Evolutionary conservation across 176 grass and related monocot species (phyloP), one percentile per base, ranked within the genome.

Genomic region (Raddia guianensis): DNA sequence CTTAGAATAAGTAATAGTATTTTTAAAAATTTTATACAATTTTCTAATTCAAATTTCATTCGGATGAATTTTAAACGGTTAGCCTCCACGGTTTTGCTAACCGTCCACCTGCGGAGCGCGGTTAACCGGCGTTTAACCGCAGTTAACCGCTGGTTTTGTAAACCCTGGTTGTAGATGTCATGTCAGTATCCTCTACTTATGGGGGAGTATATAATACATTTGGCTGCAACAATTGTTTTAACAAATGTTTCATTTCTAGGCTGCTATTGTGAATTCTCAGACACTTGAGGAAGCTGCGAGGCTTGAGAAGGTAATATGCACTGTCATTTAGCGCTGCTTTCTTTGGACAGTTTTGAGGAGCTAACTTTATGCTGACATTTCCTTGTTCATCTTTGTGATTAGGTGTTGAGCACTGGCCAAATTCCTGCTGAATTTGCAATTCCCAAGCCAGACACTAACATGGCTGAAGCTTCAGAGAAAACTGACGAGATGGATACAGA

Each of bases 201-300:
- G 9, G 67, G 34, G 54, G 7, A 27, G 0, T 49, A 14, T 81
- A 16, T 81, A 13, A 49, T 27, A 53, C 13, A 18, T 68, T 8
- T 68, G 50, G n/a, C 8, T 61, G 44, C 16, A 21, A 35, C 61
- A 37, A 66, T 20, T 18, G 49, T 43, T 32, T 51, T 85, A 33
- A 80, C 54, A 42, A 65, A 3, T 88, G 16, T 60, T 74, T 6
- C 6, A 7, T 84, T 37, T 73, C 65, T 50, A 99, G 93, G 90
- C 97, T 85, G 93, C 97, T 56, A 99, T 96, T 76, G 80, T 86
- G 10, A 99, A 91, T 78, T 88, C 97, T 57, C 97, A 99, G 82
- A 99, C 97, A 58, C 92, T 99, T 62, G 97, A 99, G 55, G 97
- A 99, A 86, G 97, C 93, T 83, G 91, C 87, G 62, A 91, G 90